phyloP scores from a whole-genome alignment of 1,139 yeast genomes.

The Debaryomyces subglobosus region DNA sequence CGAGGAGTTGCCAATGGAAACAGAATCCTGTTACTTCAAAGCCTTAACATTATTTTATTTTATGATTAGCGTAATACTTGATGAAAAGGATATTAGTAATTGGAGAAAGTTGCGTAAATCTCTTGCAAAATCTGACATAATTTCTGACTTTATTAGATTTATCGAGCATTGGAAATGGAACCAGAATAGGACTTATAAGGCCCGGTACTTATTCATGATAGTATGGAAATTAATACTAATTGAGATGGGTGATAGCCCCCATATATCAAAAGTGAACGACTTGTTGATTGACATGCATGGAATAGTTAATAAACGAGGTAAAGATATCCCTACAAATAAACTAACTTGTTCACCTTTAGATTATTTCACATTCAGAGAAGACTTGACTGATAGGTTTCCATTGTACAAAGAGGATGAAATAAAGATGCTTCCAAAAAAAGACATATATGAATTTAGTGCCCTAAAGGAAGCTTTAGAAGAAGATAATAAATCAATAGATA shows the following conservation, averaged over 20 bases:
- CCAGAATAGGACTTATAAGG: conserved; percentile 30
- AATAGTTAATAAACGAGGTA: conserved; percentile 36
- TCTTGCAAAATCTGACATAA: conserved; percentile 34
- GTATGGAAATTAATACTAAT: conserved; percentile 62
- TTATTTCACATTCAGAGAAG: conserved; percentile 77
- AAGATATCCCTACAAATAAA: conserved; percentile 21
- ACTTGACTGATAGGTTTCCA: conserved; percentile 75
- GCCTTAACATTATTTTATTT: conserved; percentile 60
- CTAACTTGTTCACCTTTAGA: conserved; percentile 74
- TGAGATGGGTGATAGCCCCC: conserved; percentile 63
- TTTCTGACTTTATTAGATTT: conserved; percentile 50
- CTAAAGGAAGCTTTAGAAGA: conserved; percentile 2
- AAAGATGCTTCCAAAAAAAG: background rate
- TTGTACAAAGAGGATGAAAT: conserved; percentile 31
- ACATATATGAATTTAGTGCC: conserved; percentile 10
- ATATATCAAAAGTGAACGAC: conserved; percentile 50
- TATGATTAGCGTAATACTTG: conserved; percentile 37
- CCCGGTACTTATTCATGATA: conserved; percentile 58
- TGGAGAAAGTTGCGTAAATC: conserved; percentile 21
- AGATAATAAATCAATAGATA: conserved; percentile 17
- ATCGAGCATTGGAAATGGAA: conserved; percentile 73
- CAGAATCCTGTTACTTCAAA: conserved; percentile 30
- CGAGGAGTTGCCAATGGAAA: conserved; percentile 8
- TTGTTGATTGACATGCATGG: conserved; percentile 49
- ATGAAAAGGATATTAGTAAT: conserved; percentile 19